These are phyloP conservation scores for Didymella pomorum DNA, from an alignment of 2,329 filamentous ascomycete genomes.

Conservation along the genomic window DNA sequence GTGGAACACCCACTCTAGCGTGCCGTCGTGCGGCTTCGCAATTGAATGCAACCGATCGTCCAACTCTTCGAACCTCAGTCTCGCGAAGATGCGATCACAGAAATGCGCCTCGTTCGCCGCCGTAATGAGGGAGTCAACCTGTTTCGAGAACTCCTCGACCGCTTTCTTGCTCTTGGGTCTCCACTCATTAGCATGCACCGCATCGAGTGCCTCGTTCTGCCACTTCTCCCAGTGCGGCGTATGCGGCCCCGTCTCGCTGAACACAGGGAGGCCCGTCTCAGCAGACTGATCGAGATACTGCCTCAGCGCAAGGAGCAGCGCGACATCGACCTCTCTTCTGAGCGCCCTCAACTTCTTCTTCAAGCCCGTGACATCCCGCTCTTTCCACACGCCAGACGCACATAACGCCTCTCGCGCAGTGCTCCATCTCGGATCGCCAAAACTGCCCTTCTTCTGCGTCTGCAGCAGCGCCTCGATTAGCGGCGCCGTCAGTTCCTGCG, in stretches of 20 bases:
- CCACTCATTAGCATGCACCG: slow-evolving; percentile 39
- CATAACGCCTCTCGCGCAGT: slow-evolving; percentile 37
- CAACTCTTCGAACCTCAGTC: slow-evolving; percentile 34
- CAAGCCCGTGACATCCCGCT: slow-evolving; percentile 36
- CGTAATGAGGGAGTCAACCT: slow-evolving; percentile 32
- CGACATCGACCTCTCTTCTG: slow-evolving; percentile 36
- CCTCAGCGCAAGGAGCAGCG: slow-evolving; percentile 38
- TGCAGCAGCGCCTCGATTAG: slow-evolving; percentile 34
- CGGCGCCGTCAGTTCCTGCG: slow-evolving; percentile 28
- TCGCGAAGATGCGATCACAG: slow-evolving; percentile 32
- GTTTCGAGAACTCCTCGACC: slow-evolving; percentile 39
- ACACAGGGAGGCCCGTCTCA: slow-evolving; percentile 38
- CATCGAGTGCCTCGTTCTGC: slow-evolving; percentile 39
- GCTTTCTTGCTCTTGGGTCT: slow-evolving; percentile 40
- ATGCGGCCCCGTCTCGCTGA: slow-evolving; percentile 28
- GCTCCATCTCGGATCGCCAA: slow-evolving; percentile 32
- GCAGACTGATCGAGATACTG: slow-evolving; percentile 41
- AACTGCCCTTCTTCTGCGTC: slow-evolving; percentile 33
- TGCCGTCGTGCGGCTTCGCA: slow-evolving; percentile 28
- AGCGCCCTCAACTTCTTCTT: slow-evolving; percentile 38
- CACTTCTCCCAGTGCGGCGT: slow-evolving; percentile 36
- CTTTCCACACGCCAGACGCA: slow-evolving; percentile 46
- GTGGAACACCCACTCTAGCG: slow-evolving; percentile 38
- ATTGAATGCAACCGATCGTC: slow-evolving; percentile 38
- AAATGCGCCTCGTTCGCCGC: slow-evolving; percentile 37